A percentile compares a stretch with the other conserved stretches of the same genome.
Evolutionary conservation across 73 alveolate genomes (phyloP).

Genomic region (Paraurostyla sp.): DNA sequence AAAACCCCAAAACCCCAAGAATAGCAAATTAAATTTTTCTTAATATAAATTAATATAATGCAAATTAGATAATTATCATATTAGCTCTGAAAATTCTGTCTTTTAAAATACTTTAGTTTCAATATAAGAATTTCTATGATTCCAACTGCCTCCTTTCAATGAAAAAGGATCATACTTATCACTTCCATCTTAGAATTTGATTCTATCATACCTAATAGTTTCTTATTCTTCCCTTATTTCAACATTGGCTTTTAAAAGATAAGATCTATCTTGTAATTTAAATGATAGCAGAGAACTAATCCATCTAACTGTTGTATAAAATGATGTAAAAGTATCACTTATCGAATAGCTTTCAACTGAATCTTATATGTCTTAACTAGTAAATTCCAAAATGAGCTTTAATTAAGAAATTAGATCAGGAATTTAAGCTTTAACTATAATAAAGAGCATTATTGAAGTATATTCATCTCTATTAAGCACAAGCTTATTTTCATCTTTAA

Average conservation of each 20-base stretch:
- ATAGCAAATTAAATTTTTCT: too few relatives aligned
- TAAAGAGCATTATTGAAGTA: constrained; percentile 35
- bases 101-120: too few relatives aligned
- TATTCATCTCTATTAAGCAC: constrained; percentile 26
- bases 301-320: neutral
- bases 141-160: constrained; percentile 2
- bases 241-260: constrained; percentile 19
- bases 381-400: constrained; percentile 12
- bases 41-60: too few relatives aligned
- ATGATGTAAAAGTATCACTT: neutral
- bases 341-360: neutral
- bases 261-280: neutral
- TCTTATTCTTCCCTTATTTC: constrained; percentile 16
- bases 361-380: constrained; percentile 38
- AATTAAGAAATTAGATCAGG: constrained; percentile 36
- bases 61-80: too few relatives aligned
- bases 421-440: constrained; percentile 17
- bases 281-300: neutral
- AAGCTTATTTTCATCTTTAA: constrained; percentile 2
- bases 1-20: too few relatives aligned
- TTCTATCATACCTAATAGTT: constrained; percentile 13
- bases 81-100: too few relatives aligned
- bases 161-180: constrained; percentile 42
- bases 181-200: neutral
- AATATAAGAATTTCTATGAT: neutral